Percentiles rank a stretch among this genome's conserved stretches.
These are phyloP conservation scores for Fusarium nanum DNA, from an alignment of 2,329 filamentous ascomycete genomes.

Conservation along the genomic window DNA sequence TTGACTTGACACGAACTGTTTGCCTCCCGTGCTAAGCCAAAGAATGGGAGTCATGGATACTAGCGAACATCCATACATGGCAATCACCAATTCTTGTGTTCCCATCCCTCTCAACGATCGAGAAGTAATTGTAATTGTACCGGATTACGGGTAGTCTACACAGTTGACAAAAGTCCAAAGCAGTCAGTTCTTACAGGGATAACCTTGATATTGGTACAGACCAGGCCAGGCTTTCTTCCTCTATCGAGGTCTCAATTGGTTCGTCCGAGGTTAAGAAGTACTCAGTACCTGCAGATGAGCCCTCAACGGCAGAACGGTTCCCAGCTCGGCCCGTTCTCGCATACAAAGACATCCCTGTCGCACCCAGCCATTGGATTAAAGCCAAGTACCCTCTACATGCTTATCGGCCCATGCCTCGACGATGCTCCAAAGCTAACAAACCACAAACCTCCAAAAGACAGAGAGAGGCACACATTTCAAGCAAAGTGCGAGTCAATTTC, in stretches of 20 bases:
- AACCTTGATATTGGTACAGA: constrained; percentile 19
- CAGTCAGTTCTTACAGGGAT: constrained; percentile 11
- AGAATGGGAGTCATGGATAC: constrained; percentile 20
- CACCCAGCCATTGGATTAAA: constrained; percentile 28
- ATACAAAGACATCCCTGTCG: constrained; percentile 11
- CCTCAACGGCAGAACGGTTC: constrained; percentile 16
- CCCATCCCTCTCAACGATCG: not conserved
- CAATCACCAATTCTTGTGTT: not conserved
- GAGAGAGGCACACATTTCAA: constrained; percentile 1
- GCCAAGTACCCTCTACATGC: constrained; percentile 27
- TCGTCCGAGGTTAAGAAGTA: constrained; percentile 3
- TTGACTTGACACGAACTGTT: constrained; percentile 32
- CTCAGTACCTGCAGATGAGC: constrained; percentile 27
- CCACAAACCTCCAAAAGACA: constrained; percentile 1
- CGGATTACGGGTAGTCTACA: not conserved
- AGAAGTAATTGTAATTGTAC: not conserved
- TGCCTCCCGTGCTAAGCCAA: constrained; percentile 25
- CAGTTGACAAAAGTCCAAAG: constrained; percentile 4
- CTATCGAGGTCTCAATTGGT: not conserved
- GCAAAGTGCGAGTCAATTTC: constrained; percentile 18
- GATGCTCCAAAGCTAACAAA: constrained; percentile 14
- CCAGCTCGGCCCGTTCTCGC: constrained; percentile 17
- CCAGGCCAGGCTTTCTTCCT: not conserved
- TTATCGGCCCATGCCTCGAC: constrained; percentile 21
- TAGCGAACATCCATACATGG: not conserved